Evolutionary conservation across 2,329 filamentous ascomycete genomes (phyloP), one percentile per base, ranked within the genome.

Genomic region (Venturia asperata): DNA sequence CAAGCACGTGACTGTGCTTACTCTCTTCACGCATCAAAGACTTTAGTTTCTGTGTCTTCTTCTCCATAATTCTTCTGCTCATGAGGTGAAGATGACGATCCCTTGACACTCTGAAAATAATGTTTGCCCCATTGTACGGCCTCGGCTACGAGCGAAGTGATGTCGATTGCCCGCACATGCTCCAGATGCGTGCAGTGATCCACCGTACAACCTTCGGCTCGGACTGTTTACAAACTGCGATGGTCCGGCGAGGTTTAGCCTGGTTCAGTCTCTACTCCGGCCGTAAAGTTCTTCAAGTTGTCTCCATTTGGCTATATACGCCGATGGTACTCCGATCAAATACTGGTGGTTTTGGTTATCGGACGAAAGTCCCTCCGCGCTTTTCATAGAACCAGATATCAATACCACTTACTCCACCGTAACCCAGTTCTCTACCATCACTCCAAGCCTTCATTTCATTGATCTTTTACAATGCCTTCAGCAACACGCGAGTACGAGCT

Each of bases 401-500:
- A 17, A 56, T 7, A 37, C 5, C 10, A n/a, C 27, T 37, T 15
- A 1, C 13, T 56, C 52, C 30, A 37, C 27, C 30, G 6, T 34
- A 34, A 6, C 3, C 30, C 30, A 6, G 30, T 11, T 37, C 30
- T 58, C 6, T 7, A 17, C 13, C 17, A 34, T 58, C 52, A 56
- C 1, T n/a, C 17, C 27, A 34, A 11, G 5, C 15, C 7, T 37
- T 56, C 24, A 34, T 34, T 17, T 17, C 24, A 34, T 34, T 37
- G 52, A 58, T 9, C 13, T 10, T 34, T n/a, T 24, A 9, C 15
- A 58, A 58, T 58, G 52, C 52, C 52, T 37, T 58, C 52, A 37
- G 30, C 52, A 5, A 58, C 52, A 58, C 58, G 64, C 5, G 76
- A 84, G 70, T 89, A 88, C 72, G 87, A 90, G 70, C 75, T 89